Evolutionary conservation across 176 grass and related monocot genomes (phyloP).

Genomic region (Areca catechu): DNA sequence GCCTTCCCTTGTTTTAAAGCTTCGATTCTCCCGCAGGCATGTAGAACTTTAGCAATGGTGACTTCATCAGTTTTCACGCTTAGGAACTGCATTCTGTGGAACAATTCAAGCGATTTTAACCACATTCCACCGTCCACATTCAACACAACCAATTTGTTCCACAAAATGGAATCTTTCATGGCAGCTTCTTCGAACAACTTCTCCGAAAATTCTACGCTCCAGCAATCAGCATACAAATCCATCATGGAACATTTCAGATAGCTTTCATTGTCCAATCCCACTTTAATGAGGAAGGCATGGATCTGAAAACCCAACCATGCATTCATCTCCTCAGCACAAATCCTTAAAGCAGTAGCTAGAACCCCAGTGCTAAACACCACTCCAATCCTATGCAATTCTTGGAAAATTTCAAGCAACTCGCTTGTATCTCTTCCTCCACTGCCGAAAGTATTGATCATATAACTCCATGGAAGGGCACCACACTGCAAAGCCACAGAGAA

Average conservation of each 20-base stretch:
- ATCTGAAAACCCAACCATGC: slow-evolving; percentile 42
- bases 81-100: slow-evolving; percentile 44
- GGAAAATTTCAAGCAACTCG: slow-evolving; percentile 12
- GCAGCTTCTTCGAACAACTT: slow-evolving; percentile 35
- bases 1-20: slow-evolving; percentile 33
- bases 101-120: slow-evolving; percentile 36
- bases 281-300: slow-evolving; percentile 37
- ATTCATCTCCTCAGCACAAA: slow-evolving; percentile 31
- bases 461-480: slow-evolving; percentile 19
- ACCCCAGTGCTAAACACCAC: slow-evolving; percentile 33
- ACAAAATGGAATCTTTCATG: slow-evolving; percentile 41
- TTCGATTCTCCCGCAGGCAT: slow-evolving; percentile 51
- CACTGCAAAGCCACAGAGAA: slow-evolving; percentile 18
- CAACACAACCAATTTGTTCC: slow-evolving; percentile 68
- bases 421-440: neutral
- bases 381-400: slow-evolving; percentile 25
- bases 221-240: slow-evolving; percentile 48
- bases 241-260: slow-evolving; percentile 55
- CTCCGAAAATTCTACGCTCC: slow-evolving; percentile 19
- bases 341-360: slow-evolving; percentile 33
- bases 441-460: slow-evolving; percentile 7
- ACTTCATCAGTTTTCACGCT: slow-evolving; percentile 48
- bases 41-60: slow-evolving; percentile 54
- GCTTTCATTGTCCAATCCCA: slow-evolving; percentile 34
- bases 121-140: slow-evolving; percentile 43